Percentiles rank a stretch among this genome's conserved stretches.
Evolutionary conservation across 345 rosid species (phyloP).

Genomic region (Aurinia saxatilis): DNA sequence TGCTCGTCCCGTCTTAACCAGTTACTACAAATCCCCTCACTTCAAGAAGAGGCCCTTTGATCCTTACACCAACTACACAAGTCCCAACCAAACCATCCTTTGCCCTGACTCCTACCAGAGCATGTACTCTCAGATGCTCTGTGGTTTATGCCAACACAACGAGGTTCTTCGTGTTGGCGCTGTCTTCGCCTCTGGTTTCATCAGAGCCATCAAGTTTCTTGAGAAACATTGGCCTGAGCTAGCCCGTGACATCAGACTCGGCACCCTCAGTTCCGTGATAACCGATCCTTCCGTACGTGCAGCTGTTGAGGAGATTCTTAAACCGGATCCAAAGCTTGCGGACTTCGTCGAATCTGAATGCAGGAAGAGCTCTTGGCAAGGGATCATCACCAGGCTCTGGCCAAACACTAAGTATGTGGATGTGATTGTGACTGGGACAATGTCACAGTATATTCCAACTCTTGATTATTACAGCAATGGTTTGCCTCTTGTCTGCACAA

Average conservation of each 20-base stretch:
- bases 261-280: conserved; percentile 43
- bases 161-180: conserved; percentile 81
- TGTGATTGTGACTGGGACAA: conserved; percentile 96
- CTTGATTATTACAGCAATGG: conserved; percentile 86
- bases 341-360: conserved; percentile 52
- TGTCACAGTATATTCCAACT: conserved; percentile 95
- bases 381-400: conserved; percentile 72
- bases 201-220: conserved; percentile 67
- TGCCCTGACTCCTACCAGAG: conserved; percentile 74
- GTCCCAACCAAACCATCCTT: conserved; percentile 73
- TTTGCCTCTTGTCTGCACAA: conserved; percentile 88
- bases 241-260: conserved; percentile 43
- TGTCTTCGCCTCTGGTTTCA: conserved; percentile 79
- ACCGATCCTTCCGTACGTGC: conserved; percentile 50
- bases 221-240: conserved; percentile 58
- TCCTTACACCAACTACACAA: conserved; percentile 73
- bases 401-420: conserved; percentile 83
- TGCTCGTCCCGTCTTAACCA: conserved; percentile 69
- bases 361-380: conserved; percentile 51
- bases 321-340: conserved; percentile 56
- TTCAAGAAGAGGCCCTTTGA: conserved; percentile 60
- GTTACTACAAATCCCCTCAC: conserved; percentile 67
- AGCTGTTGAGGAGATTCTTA: conserved; percentile 52
- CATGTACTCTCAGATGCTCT: conserved; percentile 75
- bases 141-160: conserved; percentile 56